Evolutionary conservation across 2,329 filamentous ascomycete species (phyloP).

Genomic region (Diaporthe eres): DNA sequence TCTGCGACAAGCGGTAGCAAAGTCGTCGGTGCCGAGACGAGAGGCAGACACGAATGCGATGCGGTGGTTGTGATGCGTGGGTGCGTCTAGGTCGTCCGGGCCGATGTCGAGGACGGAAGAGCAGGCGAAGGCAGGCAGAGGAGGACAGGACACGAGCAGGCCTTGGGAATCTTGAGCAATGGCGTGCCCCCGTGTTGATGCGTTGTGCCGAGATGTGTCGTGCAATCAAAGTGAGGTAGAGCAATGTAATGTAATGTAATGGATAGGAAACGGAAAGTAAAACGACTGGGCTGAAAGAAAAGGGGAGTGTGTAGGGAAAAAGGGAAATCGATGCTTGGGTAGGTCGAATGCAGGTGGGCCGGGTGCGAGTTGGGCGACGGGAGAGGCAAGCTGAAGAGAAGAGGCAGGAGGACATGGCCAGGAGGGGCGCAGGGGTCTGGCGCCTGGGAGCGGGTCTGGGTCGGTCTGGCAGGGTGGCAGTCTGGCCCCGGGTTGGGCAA

Average conservation of each 20-base stretch:
- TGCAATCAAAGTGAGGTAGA: background rate
- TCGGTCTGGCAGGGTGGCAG: slow-evolving; percentile 7
- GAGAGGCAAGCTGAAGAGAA: background rate
- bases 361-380: slow-evolving; percentile 12
- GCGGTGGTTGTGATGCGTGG: background rate
- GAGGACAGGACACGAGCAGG: slow-evolving; percentile 10
- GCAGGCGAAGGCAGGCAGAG: background rate
- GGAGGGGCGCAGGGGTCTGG: slow-evolving; percentile 8
- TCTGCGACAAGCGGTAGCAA: slow-evolving; percentile 10
- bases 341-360: slow-evolving; percentile 17
- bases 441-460: background rate
- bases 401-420: background rate
- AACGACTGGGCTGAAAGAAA: slow-evolving; percentile 18
- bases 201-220: background rate
- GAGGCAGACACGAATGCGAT: background rate
- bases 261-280: slow-evolving; percentile 19
- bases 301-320: slow-evolving; percentile 11
- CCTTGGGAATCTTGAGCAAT: background rate
- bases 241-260: background rate
- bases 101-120: background rate
- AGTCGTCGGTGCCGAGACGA: slow-evolving; percentile 9
- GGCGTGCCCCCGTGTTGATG: background rate
- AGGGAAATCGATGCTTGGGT: slow-evolving; percentile 26
- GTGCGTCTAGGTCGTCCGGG: background rate
- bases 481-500: slow-evolving; percentile 1